phyloP scores from a whole-genome alignment of 2,329 filamentous ascomycete species.

The Calcarisporium arbuscula region DNA sequence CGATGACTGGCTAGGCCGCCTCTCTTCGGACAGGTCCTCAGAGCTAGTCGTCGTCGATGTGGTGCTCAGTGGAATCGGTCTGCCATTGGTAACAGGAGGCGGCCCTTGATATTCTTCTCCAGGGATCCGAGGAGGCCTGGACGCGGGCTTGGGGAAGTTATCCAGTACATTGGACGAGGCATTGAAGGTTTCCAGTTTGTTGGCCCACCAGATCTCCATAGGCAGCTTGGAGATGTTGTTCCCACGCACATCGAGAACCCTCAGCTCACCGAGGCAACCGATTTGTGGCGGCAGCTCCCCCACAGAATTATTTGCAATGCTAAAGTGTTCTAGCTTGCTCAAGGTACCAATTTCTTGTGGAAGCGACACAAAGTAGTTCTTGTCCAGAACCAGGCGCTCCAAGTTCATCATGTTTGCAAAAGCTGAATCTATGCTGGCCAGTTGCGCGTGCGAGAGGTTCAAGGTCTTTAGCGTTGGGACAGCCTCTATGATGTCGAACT shows the following conservation, averaged over 20 bases:
- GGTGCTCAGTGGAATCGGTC: conserved; percentile 33
- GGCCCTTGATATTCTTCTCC: conserved; percentile 37
- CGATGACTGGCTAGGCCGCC: conserved; percentile 81
- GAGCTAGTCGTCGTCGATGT: conserved; percentile 61
- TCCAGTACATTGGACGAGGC: conserved; percentile 92
- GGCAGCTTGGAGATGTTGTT: conserved; percentile 90
- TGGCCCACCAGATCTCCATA: conserved; percentile 93
- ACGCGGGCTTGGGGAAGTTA: conserved; percentile 80
- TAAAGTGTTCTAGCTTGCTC: conserved; percentile 80
- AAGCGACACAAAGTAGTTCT: conserved; percentile 90
- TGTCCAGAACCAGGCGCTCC: conserved; percentile 82
- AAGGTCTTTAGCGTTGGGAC: conserved; percentile 79
- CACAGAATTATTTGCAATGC: conserved; percentile 86
- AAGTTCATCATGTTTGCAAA: conserved; percentile 84
- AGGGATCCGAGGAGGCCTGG: conserved; percentile 58
- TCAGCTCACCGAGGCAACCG: conserved; percentile 77
- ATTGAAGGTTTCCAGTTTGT: conserved; percentile 84
- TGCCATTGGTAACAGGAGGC: conserved; percentile 29
- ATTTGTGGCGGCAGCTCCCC: conserved; percentile 81
- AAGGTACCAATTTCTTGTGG: conserved; percentile 81
- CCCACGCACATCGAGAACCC: conserved; percentile 79
- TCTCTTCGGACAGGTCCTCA: conserved; percentile 65
- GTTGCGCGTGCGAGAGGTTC: conserved; percentile 85
- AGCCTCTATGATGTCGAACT: conserved; percentile 73
- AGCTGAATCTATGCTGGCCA: conserved; percentile 82